phyloP scores from a whole-genome alignment of 169 alveolate species.

The Toxoplasma gondii region DNA sequence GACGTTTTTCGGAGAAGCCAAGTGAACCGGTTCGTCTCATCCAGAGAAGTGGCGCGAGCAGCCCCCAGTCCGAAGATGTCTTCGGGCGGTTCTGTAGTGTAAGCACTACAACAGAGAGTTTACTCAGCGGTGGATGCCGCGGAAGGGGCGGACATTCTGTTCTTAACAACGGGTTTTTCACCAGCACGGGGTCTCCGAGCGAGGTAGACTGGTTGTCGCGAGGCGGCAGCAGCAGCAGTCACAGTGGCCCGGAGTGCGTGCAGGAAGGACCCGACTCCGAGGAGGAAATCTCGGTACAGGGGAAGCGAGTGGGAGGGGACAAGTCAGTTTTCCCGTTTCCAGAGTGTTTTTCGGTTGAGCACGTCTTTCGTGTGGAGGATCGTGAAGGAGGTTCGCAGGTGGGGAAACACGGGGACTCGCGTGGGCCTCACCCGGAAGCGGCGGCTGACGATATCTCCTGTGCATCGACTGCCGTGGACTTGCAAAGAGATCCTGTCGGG shows the following conservation, averaged over 20 bases:
- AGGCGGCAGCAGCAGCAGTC: background rate
- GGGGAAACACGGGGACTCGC: too few species aligned
- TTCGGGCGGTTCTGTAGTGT: background rate
- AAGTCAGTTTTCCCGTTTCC: background rate
- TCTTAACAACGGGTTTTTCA: background rate
- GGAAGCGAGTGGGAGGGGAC: background rate
- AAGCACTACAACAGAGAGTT: background rate
- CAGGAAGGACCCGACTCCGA: background rate
- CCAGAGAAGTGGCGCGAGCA: background rate
- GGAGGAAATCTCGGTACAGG: background rate
- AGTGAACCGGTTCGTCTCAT: background rate
- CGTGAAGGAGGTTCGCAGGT: too few species aligned
- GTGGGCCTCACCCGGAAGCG: too few species aligned
- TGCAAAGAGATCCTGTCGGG: too few species aligned
- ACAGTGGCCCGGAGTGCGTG: background rate
- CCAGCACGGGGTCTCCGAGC: background rate
- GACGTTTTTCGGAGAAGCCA: background rate
- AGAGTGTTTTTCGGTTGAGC: background rate
- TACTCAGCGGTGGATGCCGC: background rate
- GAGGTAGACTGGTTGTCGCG: background rate
- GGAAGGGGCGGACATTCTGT: background rate
- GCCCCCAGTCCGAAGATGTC: background rate
- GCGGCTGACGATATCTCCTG: too few species aligned
- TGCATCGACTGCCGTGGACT: too few species aligned
- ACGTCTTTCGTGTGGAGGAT: too few species aligned